Base-by-base conservation (phyloP, 1,284 basidiomycete genomes). In the Fomitopsis schrenkii region DNA sequence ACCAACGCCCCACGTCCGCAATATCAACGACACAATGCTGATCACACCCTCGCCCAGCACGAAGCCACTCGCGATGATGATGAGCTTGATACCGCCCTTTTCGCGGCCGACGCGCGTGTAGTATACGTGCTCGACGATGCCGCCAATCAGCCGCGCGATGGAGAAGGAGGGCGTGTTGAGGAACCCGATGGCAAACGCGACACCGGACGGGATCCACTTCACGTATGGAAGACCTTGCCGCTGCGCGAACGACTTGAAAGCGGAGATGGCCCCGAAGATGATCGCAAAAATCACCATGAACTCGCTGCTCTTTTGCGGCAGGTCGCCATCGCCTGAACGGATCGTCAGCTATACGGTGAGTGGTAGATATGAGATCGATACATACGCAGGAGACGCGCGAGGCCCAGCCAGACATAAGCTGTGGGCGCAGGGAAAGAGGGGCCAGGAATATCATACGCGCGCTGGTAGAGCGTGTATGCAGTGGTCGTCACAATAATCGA, bases 81-180 rank as follows among this genome's bases (percentile, higher is more conserved):
- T 91, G 56, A 96, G 80, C 55, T 82, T 83, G 64, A 91, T 95
- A 70, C 86, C 89, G 54, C 79, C 70, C 56, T 65, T 74, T 63
- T 77, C 74, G 40, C 76, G 75, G 60, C 81, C 79, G 66, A 79
- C 74, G 40, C 80, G 78, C 30, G 77, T 81, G 71, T 85, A 80
- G 75, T 88, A 87, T 61, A 83, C 73, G 72, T 90, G 85, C 64
- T 95, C 94, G 65, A 93, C 77, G 65, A 94, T 71, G 2, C 96
- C 97, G 41, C 97, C 97, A 55, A 97, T 82, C 33, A 98, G 80
- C 55, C 96, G 86, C 1, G 96, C 95, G 58, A 98, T 83, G 5
- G 94, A 94, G 77, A 98, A 98, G 7, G 93, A 94, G 4, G 97
- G 96, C 1, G 95, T 95, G 72, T 98, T 98, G 71, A 98, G 82